Evolutionary conservation across 2,329 filamentous ascomycete species (phyloP), one percentile per base, ranked within the genome.

Genomic region (Nigrospora sphaerica): DNA sequence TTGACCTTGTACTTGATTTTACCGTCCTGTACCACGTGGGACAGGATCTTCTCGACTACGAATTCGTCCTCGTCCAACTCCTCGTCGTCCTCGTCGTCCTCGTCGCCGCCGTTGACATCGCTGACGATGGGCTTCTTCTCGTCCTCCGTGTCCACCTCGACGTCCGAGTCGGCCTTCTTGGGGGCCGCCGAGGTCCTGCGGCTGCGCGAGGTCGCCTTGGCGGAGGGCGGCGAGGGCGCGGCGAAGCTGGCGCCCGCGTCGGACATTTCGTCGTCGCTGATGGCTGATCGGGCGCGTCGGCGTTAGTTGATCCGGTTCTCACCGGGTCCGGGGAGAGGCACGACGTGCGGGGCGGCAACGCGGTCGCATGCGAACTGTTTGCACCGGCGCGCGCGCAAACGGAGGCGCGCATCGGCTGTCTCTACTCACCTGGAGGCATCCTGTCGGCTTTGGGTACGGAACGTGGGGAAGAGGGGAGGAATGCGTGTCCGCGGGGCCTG

Each of bases 1-100:
- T 92, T 90, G 33, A 93, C 85, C 44, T 84, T 74, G 58, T 85
- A 90, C 40, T 74, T 73, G 0, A 82, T 57, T 5, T 62, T 61
- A 17, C 81, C 80, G 44, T 77, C 68, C 34, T 77, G 71, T 39
- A 85, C 72, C 46, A 77, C 73, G 64, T 92, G 88, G 32, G 69
- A 73, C 39, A 83, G 60, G 54, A 93, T 90, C 55, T 80, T 77
- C 60, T 92, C 86, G 5, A 93, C 86, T 13, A 88, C 77, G 56
- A 78, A 91, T 58, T 61, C 63, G 0, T 64, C 63, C 2, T 61
- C 64, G 5, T 62, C 62, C 0, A 62, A 64, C 0, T 62, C 62
- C 12, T 61, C 63, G 3, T 64, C 61, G 2, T 57, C 57, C 3
- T 61, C 59, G n/a, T 61, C 58, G 2, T 58, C 51, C 10, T 49